Evolutionary conservation across 2,329 filamentous ascomycete species (phyloP), one percentile per base, ranked within the genome.

Genomic region (Aspergillus bombycis): DNA sequence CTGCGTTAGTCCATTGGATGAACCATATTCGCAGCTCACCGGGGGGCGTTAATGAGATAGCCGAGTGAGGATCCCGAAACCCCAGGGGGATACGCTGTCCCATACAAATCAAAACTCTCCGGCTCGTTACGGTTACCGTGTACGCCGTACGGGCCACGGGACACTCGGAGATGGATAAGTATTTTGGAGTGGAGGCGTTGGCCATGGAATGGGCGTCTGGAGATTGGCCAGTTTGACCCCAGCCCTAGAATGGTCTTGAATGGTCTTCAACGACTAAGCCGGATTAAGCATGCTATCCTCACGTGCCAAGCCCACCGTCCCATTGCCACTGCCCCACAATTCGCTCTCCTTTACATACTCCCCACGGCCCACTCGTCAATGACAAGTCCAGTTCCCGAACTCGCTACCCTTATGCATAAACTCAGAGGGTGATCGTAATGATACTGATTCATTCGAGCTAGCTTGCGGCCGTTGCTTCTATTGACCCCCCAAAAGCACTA

Each of bases 241-340:
- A 34, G 36, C 16, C 32, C 34, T 36, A 36, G 16, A n/a, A 41
- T 43, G 21, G 56, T 28, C 12, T 12, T n/a, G n/a, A n/a, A n/a
- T n/a, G n/a, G n/a, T n/a, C n/a, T 11, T 48, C 28, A 53, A 21
- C 53, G 6, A 19, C 53, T 55, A 55, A 55, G 1, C 55, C 55
- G 5, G 36, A 30, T 6, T 11, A 9, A 57, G 55, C 10, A 21
- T 14, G 8, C 46, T 26, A 10, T 16, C 7, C 26, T 46, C 58
- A 55, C 58, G 52, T 53, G 62, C 58, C 62, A 63, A 63, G 62
- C 16, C 26, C 10, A 23, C 58, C 19, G 46, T 36, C 46, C 21
- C 43, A 43, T 63, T 59, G 62, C 62, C 62, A 63, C 62, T 52
- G 59, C 70, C 70, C 71, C 71, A 72, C 71, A 72, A 68, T 21